These are phyloP conservation scores for Giardia muris DNA, from an alignment of 208 protist genomes.

Conservation along the genomic window DNA sequence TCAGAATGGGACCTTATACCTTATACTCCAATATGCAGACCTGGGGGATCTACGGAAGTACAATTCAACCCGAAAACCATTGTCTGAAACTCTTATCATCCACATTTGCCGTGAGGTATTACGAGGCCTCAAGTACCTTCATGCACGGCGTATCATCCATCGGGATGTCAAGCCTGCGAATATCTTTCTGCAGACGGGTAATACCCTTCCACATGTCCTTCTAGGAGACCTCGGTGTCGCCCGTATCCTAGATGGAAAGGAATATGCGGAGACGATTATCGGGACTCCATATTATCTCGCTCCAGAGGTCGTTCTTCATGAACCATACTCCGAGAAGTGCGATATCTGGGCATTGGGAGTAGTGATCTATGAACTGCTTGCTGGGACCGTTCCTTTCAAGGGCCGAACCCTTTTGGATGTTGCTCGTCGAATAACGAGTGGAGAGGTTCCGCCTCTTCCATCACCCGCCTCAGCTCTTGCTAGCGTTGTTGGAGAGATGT, in stretches of 20 bases:
- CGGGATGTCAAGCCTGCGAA: not conserved
- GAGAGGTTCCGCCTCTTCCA: not conserved
- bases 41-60: not conserved
- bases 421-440: not conserved
- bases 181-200: not conserved
- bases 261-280: not conserved
- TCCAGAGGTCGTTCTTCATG: slow-evolving; percentile 40
- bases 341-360: not conserved
- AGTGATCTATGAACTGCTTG: not conserved
- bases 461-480: no score
- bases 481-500: no score
- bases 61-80: not conserved
- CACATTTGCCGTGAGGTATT: not conserved
- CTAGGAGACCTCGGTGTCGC: not conserved
- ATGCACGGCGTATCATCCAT: not conserved
- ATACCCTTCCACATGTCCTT: not conserved
- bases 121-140: not conserved
- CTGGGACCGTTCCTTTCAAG: not conserved
- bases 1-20: not conserved
- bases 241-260: not conserved
- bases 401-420: not conserved
- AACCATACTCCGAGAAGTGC: not conserved
- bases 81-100: not conserved
- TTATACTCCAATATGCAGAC: not conserved
- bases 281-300: slow-evolving; percentile 61